phyloP scores from a whole-genome alignment of 805 yeast species.

The Ogataea minuta region DNA sequence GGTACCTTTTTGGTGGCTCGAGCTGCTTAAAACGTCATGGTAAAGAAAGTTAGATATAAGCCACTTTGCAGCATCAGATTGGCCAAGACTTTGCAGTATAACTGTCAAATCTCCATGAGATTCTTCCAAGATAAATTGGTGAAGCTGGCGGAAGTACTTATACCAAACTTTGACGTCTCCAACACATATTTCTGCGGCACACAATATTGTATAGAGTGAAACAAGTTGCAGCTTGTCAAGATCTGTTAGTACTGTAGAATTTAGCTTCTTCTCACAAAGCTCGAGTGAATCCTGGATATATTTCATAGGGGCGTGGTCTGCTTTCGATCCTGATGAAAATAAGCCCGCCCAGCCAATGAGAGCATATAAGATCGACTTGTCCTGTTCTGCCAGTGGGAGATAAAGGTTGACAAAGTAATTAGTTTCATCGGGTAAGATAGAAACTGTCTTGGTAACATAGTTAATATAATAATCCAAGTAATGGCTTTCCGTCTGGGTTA shows the following conservation, averaged over 20 bases:
- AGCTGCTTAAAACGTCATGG: conserved; percentile 39
- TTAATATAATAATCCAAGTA: conserved; percentile 47
- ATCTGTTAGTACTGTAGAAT: conserved; percentile 3
- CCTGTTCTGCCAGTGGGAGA: conserved; percentile 50
- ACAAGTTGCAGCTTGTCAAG: conserved; percentile 18
- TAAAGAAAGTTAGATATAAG: conserved; percentile 37
- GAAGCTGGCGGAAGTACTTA: conserved; percentile 15
- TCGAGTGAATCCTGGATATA: conserved; percentile 9
- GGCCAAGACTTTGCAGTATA: conserved; percentile 22
- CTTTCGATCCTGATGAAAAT: conserved; percentile 16
- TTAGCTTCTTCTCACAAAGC: conserved; percentile 10
- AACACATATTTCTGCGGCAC: conserved; percentile 28
- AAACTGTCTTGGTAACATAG: conserved; percentile 45
- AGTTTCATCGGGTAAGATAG: conserved; percentile 44
- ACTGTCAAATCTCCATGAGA: conserved; percentile 30
- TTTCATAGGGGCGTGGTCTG: background rate
- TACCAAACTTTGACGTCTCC: conserved; percentile 25
- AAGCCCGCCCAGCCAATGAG: conserved; percentile 54
- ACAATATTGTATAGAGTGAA: conserved; percentile 23
- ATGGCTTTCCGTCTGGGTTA: conserved; percentile 14
- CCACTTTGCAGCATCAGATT: conserved; percentile 34
- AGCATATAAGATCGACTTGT: conserved; percentile 45
- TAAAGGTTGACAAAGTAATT: conserved; percentile 52
- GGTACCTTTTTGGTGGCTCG: conserved; percentile 36
- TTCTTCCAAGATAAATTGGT: conserved; percentile 23